Percentiles rank a stretch among this genome's conserved stretches.
Evolutionary conservation across 192 early-diverging fungal genomes (phyloP).

Genomic region (Coemansia reversa): DNA sequence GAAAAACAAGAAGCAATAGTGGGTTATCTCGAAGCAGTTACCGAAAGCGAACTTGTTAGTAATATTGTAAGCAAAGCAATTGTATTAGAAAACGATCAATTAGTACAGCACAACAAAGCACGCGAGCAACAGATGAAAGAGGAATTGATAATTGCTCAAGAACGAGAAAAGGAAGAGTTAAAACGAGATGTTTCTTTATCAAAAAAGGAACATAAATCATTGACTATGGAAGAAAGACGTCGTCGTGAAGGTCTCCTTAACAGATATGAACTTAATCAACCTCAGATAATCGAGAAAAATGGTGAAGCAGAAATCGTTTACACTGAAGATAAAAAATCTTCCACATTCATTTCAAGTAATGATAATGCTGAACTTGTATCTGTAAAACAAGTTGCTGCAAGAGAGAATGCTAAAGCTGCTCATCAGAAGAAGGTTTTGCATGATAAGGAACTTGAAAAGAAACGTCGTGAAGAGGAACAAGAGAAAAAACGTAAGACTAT

Average conservation of each 20-base stretch:
- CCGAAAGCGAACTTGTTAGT: conserved; percentile 10
- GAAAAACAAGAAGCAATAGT: conserved; percentile 40
- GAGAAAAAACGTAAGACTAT: conserved; percentile 39
- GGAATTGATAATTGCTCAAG: conserved; percentile 11
- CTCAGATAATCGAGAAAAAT: conserved; percentile 32
- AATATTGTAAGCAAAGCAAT: conserved; percentile 13
- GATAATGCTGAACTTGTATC: conserved; percentile 31
- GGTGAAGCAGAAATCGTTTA: conserved; percentile 40
- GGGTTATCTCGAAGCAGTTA: conserved; percentile 38
- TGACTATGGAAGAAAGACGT: conserved; percentile 31
- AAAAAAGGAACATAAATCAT: conserved; percentile 1
- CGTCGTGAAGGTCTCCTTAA: conserved; percentile 22
- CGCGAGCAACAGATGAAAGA: conserved; percentile 9
- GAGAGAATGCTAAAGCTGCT: conserved; percentile 21
- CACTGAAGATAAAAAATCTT: neutral
- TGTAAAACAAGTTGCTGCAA: conserved; percentile 18
- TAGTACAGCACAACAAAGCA: neutral
- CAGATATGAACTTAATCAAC: neutral
- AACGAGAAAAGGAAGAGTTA: conserved; percentile 23
- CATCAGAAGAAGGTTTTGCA: conserved; percentile 43
- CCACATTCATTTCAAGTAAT: conserved; percentile 7
- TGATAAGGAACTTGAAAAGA: conserved; percentile 36
- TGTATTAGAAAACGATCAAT: neutral
- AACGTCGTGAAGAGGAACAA: conserved; percentile 20
- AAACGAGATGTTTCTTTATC: conserved; percentile 7